These are phyloP conservation scores for Rhodotorula babjevae DNA, from an alignment of 768 basidiomycete species.

Conservation along the genomic window DNA sequence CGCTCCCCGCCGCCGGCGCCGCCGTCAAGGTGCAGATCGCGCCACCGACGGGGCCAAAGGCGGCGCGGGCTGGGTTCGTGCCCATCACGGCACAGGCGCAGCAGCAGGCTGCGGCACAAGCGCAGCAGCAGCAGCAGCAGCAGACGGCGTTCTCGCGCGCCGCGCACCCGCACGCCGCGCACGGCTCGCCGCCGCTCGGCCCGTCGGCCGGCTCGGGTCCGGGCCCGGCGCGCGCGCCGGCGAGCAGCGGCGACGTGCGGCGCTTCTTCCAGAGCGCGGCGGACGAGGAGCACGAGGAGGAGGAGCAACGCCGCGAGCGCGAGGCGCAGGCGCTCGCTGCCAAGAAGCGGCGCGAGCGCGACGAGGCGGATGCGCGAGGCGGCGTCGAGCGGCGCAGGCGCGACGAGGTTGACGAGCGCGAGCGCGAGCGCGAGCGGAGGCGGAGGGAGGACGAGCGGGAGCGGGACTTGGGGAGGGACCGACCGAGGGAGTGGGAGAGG, in stretches of 20 bases:
- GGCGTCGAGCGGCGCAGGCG: no score
- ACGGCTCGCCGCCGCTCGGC: neutral
- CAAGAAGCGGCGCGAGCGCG: no score
- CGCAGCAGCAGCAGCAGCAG: neutral
- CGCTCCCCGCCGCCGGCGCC: neutral
- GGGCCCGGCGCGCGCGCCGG: neutral
- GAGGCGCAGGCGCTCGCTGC: neutral
- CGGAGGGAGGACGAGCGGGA: constrained; percentile 42
- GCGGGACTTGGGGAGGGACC: neutral
- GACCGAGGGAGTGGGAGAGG: constrained; percentile 50
- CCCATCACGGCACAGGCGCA: constrained; percentile 7
- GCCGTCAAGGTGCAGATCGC: neutral
- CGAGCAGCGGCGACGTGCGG: constrained; percentile 51
- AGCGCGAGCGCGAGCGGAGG: neutral
- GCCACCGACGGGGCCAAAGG: constrained; percentile 18
- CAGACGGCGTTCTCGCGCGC: no score
- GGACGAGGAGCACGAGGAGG: constrained; percentile 50
- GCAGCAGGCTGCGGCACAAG: neutral
- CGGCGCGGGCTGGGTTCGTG: constrained; percentile 15
- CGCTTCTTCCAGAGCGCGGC: constrained; percentile 72
- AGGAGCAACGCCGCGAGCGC: neutral
- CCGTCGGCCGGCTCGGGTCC: no score
- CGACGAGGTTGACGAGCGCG: no score
- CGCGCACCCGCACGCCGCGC: no score
- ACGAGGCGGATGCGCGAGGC: no score